phyloP scores from a whole-genome alignment of 768 basidiomycete genomes.

The Pisolithus orientalis region DNA sequence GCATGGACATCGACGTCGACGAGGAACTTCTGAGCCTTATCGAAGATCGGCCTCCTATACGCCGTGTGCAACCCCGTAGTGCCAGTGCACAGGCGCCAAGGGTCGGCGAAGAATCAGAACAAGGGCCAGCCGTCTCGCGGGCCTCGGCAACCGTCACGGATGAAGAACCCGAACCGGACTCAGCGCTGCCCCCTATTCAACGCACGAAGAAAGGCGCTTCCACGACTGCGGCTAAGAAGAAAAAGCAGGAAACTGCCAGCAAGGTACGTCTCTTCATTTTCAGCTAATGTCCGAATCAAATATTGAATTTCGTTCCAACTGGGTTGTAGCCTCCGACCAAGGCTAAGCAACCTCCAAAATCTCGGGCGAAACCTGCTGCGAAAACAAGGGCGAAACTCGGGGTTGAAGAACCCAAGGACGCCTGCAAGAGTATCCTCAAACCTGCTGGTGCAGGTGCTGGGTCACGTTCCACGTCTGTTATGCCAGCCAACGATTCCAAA shows the following conservation, averaged over 20 bases:
- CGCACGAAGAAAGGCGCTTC: slow-evolving; percentile 16
- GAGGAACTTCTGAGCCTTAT: slow-evolving; percentile 66
- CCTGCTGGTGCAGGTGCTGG: slow-evolving; percentile 33
- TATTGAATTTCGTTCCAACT: not conserved
- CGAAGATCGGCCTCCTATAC: slow-evolving; percentile 38
- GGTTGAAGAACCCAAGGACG: slow-evolving; percentile 2
- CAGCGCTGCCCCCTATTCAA: slow-evolving; percentile 50
- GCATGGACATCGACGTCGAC: slow-evolving; percentile 36
- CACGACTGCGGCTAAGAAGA: slow-evolving; percentile 23
- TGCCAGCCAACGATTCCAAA: slow-evolving; percentile 41
- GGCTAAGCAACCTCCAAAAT: slow-evolving; percentile 25
- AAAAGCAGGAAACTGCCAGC: slow-evolving; percentile 16
- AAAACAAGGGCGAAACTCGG: slow-evolving; percentile 29
- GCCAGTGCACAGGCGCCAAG: not conserved
- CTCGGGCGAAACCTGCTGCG: slow-evolving; percentile 23
- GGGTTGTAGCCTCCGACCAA: slow-evolving; percentile 16
- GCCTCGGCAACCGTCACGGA: slow-evolving; percentile 9
- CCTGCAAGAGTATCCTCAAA: slow-evolving; percentile 10
- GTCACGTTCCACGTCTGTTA: slow-evolving; percentile 66
- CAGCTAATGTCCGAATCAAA: not conserved
- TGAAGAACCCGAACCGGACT: slow-evolving; percentile 37
- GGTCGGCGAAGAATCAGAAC: slow-evolving; percentile 3
- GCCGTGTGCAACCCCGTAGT: not conserved
- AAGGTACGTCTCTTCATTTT: slow-evolving; percentile 13
- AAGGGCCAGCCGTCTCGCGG: not conserved